Evolutionary conservation across 176 grass and related monocot genomes (phyloP).

Genomic region (Tuctoria greenei): DNA sequence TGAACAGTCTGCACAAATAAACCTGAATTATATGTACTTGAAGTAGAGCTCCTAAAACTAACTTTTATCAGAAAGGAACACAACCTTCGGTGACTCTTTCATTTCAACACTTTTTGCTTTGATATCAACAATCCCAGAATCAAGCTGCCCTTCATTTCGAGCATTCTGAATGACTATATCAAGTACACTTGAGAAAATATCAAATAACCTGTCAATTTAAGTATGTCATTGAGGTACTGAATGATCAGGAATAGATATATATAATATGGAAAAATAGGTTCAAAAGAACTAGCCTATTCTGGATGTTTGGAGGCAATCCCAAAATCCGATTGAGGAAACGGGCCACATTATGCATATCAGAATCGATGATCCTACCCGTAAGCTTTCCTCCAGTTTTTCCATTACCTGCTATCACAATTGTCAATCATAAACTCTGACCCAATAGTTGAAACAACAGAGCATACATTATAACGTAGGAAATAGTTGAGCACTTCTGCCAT

Average conservation of each 20-base stretch:
- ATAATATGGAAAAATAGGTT: slow-evolving; percentile 15
- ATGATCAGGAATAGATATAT: slow-evolving; percentile 1
- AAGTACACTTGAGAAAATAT: slow-evolving; percentile 81
- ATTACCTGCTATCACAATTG: slow-evolving; percentile 47
- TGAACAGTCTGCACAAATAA: slow-evolving; percentile 72
- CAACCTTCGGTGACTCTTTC: slow-evolving; percentile 74
- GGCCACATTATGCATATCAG: slow-evolving; percentile 86
- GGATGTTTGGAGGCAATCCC: slow-evolving; percentile 84
- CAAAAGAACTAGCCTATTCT: slow-evolving; percentile 62
- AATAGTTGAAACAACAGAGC: slow-evolving; percentile 15
- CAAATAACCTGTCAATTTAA: slow-evolving; percentile 72
- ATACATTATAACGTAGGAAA: not conserved
- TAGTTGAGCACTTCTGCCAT: no score
- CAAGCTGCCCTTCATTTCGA: slow-evolving; percentile 83
- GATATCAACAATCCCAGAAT: no score
- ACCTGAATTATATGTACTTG: slow-evolving; percentile 19
- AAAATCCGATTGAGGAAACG: slow-evolving; percentile 95
- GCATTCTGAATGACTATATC: slow-evolving; percentile 78
- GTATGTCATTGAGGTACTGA: slow-evolving; percentile 1
- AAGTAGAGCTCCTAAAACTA: slow-evolving; percentile 8
- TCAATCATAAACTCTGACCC: slow-evolving; percentile 1
- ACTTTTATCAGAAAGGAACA: slow-evolving; percentile 20
- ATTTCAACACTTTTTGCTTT: slow-evolving; percentile 77
- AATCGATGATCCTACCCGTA: slow-evolving; percentile 83
- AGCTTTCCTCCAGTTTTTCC: slow-evolving; percentile 74